Percentiles rank a stretch among this genome's conserved stretches.
phyloP scores from a whole-genome alignment of 116 monocot genomes.

The Trichopus zeylanicus region DNA sequence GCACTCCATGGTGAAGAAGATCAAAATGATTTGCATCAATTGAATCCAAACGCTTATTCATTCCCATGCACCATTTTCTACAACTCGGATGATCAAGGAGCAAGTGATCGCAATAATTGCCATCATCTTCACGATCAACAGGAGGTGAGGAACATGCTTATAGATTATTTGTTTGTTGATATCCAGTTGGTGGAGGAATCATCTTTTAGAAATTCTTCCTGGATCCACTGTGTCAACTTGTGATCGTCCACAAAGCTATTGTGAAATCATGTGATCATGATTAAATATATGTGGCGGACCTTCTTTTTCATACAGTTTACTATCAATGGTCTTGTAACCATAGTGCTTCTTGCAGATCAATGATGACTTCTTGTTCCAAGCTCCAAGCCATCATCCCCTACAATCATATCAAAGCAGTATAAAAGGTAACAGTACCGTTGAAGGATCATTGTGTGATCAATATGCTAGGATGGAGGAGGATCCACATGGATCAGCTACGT shows the following conservation, averaged over 20 bases:
- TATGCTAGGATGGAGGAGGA: background rate
- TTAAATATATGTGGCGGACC: no score
- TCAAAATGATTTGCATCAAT: no score
- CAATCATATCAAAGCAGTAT: background rate
- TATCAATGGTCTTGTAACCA: no score
- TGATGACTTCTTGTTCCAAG: background rate
- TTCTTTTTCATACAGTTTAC: no score
- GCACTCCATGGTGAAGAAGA: background rate
- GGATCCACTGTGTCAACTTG: no score
- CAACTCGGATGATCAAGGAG: background rate
- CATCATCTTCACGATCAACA: background rate
- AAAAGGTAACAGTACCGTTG: background rate
- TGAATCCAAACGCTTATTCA: background rate
- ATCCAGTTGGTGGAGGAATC: no score
- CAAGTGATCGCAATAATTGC: background rate
- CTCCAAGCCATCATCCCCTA: background rate
- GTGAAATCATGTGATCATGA: no score
- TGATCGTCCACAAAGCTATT: no score
- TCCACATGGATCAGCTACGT: conserved; percentile 5
- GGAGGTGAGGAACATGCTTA: background rate
- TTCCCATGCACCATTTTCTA: background rate
- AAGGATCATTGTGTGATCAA: background rate
- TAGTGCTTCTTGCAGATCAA: background rate
- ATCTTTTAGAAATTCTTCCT: no score
- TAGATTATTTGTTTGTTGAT: no score